Evolutionary conservation across 345 rosid genomes (phyloP), one percentile per base, ranked within the genome.

Genomic region (Brassica juncea): DNA sequence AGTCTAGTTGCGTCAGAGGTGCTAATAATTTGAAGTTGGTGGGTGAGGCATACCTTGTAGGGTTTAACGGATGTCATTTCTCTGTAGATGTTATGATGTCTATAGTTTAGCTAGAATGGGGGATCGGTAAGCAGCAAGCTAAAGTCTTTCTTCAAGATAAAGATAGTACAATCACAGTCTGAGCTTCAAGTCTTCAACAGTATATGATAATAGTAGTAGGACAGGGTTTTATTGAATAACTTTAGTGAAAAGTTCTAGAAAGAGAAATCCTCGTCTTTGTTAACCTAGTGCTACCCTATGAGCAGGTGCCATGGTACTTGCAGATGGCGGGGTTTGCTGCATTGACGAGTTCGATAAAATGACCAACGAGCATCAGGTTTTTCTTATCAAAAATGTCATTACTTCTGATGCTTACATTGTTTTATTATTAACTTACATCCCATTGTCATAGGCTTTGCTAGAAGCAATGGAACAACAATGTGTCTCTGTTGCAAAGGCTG

Each of bases 391-490:
- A 59, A 49, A 60, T 12, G 7, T n/a, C 44, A 21, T 77, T 44
- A 69, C 81, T 74, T 81, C 52, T 77, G 73, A 39, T 77, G 68
- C 67, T 52, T 42, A 58, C 76, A 7, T 75, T 71, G 60, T 63
- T 62, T 16, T 68, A 74, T 34, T 34, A 39, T 73, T 78, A 70
- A 73, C 83, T 82, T 72, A 68, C 61, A 69, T 74, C 74, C 55
- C 31, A 77, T 62, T 77, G 15, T 68, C 55, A 44, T 88, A 95
- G 99, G 93, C 98, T 67, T 87, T 95, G 78, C 86, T 95, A 84
- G 99, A 95, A 89, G 99, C 99, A 79, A 93, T 95, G 99, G 99
- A 95, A 80, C 99, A 95, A 84, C 99, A 90, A 82, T 89, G 96
- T 80, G 99, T 95, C 76, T 95, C 99, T 75, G 93, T 95, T 65